Conservation (phyloP, 768 basidiomycete genomes). For the Lanmaoa pseudosensibilis region DNA sequence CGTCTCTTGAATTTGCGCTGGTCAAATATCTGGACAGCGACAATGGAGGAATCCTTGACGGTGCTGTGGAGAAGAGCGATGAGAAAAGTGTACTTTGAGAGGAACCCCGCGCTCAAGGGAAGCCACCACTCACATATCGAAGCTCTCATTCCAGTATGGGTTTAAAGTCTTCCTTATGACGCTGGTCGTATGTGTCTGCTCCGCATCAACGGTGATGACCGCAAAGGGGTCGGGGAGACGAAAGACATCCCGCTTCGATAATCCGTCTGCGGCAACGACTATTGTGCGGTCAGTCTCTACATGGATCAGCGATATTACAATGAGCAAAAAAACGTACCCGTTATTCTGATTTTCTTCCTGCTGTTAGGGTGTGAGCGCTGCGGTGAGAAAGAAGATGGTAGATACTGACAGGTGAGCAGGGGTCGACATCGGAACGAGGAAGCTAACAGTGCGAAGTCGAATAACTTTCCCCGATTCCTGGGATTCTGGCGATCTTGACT, state of each 20-base stretch:
- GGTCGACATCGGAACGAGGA: conserved; percentile 26
- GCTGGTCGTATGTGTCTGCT: conserved; percentile 95
- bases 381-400: background rate
- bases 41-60: conserved; percentile 96
- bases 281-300: conserved; percentile 8
- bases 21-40: conserved; percentile 98
- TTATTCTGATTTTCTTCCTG: conserved; percentile 77
- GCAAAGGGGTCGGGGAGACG: conserved; percentile 97
- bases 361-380: conserved; percentile 28
- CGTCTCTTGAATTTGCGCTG: conserved; percentile 98
- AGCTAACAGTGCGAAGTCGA: background rate
- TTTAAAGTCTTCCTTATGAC: conserved; percentile 96
- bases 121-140: conserved; percentile 76
- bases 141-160: conserved; percentile 97
- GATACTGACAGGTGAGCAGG: conserved; percentile 29
- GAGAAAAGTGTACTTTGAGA: conserved; percentile 1
- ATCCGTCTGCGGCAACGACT: conserved; percentile 95
- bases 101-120: background rate
- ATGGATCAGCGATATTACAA: background rate
- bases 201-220: conserved; percentile 96
- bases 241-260: conserved; percentile 94
- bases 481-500: background rate
- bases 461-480: background rate
- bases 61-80: conserved; percentile 48
- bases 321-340: conserved; percentile 46